Evolutionary conservation across 495 filamentous ascomycete species (phyloP).

Genomic region (Darksidea phi): DNA sequence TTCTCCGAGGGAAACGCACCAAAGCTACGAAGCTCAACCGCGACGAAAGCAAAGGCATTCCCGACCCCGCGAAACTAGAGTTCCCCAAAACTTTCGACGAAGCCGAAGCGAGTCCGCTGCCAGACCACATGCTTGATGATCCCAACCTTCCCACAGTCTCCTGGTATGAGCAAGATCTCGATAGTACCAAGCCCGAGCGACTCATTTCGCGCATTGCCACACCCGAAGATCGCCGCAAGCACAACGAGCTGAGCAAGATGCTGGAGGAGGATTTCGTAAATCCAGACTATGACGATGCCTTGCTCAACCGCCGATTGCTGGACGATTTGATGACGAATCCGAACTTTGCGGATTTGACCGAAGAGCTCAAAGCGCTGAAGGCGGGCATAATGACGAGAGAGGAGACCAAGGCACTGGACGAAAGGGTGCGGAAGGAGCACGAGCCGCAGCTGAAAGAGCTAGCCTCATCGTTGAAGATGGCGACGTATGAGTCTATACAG

Average conservation of each 20-base stretch:
- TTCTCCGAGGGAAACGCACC: slow-evolving; percentile 4
- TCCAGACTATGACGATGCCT: slow-evolving; percentile 27
- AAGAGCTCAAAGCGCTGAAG: slow-evolving; percentile 12
- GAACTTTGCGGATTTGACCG: slow-evolving; percentile 12
- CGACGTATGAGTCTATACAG: slow-evolving; percentile 4
- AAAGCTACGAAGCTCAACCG: neutral
- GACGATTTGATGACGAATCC: slow-evolving; percentile 21
- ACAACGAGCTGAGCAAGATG: slow-evolving; percentile 8
- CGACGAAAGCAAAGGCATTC: neutral
- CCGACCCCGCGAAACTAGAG: neutral
- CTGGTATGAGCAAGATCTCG: slow-evolving; percentile 7
- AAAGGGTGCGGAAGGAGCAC: slow-evolving; percentile 4
- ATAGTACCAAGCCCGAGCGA: neutral
- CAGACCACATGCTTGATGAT: neutral
- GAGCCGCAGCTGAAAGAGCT: slow-evolving; percentile 11
- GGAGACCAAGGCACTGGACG: slow-evolving; percentile 3
- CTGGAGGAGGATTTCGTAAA: slow-evolving; percentile 10
- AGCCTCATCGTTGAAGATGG: neutral
- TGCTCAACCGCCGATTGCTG: slow-evolving; percentile 9
- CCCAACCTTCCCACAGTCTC: neutral
- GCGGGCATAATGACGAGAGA: neutral
- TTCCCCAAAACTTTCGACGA: neutral
- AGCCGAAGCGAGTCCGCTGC: neutral
- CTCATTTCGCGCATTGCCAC: neutral
- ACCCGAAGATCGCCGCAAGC: neutral